phyloP scores from a whole-genome alignment of 768 basidiomycete species.

The Boletales sp. region DNA sequence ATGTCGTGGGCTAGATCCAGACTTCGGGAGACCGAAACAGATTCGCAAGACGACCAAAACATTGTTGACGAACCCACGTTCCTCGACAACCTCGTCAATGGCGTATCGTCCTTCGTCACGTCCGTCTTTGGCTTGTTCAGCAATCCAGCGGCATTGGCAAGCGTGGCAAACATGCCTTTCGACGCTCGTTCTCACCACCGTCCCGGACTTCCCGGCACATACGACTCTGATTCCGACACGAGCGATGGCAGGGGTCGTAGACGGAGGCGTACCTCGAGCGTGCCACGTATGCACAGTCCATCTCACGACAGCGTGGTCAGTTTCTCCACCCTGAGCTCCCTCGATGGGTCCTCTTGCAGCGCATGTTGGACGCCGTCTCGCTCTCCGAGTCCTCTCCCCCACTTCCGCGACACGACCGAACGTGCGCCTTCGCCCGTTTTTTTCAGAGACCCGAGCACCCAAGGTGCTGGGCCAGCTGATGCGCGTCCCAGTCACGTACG shows the following conservation, averaged over 20 bases:
- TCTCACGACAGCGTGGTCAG: slow-evolving; percentile 30
- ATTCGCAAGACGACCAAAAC: too few relatives aligned
- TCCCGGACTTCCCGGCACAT: slow-evolving; percentile 19
- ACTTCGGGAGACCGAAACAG: slow-evolving; percentile 1
- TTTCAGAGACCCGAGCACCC: neutral
- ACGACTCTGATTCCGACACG: slow-evolving; percentile 13
- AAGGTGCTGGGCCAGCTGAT: neutral
- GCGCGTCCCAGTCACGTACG: neutral
- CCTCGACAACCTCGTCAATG: slow-evolving; percentile 17
- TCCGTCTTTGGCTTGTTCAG: slow-evolving; percentile 13
- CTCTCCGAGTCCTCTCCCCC: slow-evolving; percentile 20
- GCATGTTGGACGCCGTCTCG: slow-evolving; percentile 32
- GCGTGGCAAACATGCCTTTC: neutral
- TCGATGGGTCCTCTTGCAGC: slow-evolving; percentile 36
- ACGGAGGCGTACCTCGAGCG: neutral
- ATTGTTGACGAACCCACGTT: slow-evolving; percentile 1
- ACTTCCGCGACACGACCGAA: slow-evolving; percentile 23
- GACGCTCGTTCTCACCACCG: neutral
- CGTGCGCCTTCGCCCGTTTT: slow-evolving; percentile 34
- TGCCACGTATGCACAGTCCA: slow-evolving; percentile 7
- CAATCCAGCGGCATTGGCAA: slow-evolving; percentile 1
- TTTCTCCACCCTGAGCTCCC: slow-evolving; percentile 49
- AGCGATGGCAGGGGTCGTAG: slow-evolving; percentile 4
- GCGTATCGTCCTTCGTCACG: slow-evolving; percentile 14
- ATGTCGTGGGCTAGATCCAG: slow-evolving; percentile 17